Percentiles rank a stretch among this genome's conserved stretches.
These are phyloP conservation scores for Cyclaneusma minus DNA, from an alignment of 2,329 filamentous ascomycete genomes.

Conservation along the genomic window DNA sequence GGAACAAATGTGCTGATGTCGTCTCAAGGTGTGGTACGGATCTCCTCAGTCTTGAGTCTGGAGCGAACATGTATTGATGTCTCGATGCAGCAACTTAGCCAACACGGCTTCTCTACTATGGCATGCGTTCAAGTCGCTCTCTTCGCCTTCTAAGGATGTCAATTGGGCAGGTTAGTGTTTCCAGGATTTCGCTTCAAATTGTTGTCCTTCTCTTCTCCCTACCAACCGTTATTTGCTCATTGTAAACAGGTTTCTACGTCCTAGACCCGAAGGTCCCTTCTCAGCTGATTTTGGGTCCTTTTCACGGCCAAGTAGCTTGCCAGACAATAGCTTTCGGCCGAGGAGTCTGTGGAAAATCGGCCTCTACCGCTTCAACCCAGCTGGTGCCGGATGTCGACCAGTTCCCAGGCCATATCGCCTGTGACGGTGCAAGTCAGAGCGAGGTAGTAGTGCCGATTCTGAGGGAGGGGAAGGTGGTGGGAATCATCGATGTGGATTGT, in stretches of 20 bases:
- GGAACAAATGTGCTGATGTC: constrained; percentile 1
- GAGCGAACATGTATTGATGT: too few relatives aligned
- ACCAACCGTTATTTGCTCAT: too few relatives aligned
- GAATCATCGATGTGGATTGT: constrained; percentile 71
- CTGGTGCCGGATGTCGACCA: constrained; percentile 53
- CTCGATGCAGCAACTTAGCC: constrained; percentile 67
- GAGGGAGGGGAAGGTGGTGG: constrained; percentile 35
- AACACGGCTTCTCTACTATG: constrained; percentile 64
- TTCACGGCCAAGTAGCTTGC: constrained; percentile 68
- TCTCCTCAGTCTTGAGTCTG: not conserved
- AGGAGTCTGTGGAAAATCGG: constrained; percentile 64
- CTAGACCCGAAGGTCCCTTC: constrained; percentile 28
- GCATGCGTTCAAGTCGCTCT: constrained; percentile 64
- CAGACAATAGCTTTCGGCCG: constrained; percentile 59
- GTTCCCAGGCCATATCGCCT: constrained; percentile 72
- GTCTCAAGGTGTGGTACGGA: constrained; percentile 2
- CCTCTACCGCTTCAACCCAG: constrained; percentile 43
- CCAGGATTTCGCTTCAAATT: too few relatives aligned
- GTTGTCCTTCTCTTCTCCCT: constrained; percentile 3
- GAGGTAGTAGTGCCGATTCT: constrained; percentile 68
- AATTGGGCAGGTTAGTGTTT: constrained; percentile 54
- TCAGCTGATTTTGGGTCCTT: constrained; percentile 62
- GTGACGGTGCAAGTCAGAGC: constrained; percentile 59
- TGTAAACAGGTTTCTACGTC: constrained; percentile 67
- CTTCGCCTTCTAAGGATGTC: constrained; percentile 45